phyloP scores from a whole-genome alignment of 2,329 filamentous ascomycete genomes.

The Phaeosphaeria sp. region DNA sequence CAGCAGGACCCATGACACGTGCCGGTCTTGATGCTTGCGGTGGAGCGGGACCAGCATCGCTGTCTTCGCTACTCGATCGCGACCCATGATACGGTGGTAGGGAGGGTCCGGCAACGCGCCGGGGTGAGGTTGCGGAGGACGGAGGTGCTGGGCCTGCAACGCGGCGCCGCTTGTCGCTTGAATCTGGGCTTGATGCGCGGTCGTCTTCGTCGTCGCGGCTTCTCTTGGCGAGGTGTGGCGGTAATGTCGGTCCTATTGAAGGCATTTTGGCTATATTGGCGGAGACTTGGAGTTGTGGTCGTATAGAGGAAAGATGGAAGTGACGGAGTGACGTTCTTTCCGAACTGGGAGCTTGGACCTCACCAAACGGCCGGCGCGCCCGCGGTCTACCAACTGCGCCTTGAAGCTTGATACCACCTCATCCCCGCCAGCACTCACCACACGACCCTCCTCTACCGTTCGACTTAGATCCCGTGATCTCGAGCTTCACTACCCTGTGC shows the following conservation, averaged over 20 bases:
- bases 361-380: constrained; percentile 18
- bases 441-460: not conserved
- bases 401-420: constrained; percentile 24
- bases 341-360: constrained; percentile 29
- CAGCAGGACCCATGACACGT: constrained; percentile 60
- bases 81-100: constrained; percentile 54
- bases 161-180: constrained; percentile 58
- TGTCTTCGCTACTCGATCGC: constrained; percentile 33
- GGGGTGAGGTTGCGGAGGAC: constrained; percentile 42
- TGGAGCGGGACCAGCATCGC: constrained; percentile 41
- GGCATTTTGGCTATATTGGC: constrained; percentile 59
- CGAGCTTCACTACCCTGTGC: not conserved
- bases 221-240: constrained; percentile 66
- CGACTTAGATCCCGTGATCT: not conserved
- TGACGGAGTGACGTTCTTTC: constrained; percentile 17
- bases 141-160: constrained; percentile 65
- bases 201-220: constrained; percentile 57
- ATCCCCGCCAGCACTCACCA: constrained; percentile 1
- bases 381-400: constrained; percentile 19
- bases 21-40: constrained; percentile 52
- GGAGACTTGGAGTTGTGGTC: constrained; percentile 4
- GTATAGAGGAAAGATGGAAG: not conserved
- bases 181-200: constrained; percentile 49
- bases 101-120: constrained; percentile 59
- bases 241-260: constrained; percentile 73